Evolutionary conservation across 306 rosid species (phyloP).

Genomic region (Abrus pulchellus): DNA sequence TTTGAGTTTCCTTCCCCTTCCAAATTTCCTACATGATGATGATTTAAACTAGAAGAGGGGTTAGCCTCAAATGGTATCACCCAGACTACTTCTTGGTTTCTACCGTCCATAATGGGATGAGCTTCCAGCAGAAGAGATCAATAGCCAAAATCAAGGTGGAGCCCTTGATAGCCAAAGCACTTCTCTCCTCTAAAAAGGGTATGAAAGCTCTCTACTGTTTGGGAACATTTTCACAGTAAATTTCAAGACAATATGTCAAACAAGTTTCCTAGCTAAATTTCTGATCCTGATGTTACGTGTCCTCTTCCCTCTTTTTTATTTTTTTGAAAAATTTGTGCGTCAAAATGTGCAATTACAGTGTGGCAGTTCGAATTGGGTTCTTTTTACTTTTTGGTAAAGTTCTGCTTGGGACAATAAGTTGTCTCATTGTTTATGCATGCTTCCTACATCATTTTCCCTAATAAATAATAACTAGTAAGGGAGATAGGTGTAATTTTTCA

Average conservation of each 20-base stretch:
- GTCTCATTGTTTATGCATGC: background rate
- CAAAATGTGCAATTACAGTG: background rate
- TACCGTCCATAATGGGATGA: background rate
- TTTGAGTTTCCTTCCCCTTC: background rate
- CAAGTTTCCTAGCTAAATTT: conserved; percentile 87
- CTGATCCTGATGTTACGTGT: conserved; percentile 69
- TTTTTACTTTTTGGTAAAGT: background rate
- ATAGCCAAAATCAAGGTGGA: conserved; percentile 53
- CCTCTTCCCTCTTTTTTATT: background rate
- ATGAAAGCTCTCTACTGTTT: conserved; percentile 81
- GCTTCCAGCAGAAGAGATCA: background rate
- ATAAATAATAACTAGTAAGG: background rate
- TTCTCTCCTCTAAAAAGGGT: conserved; percentile 93
- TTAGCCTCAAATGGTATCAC: background rate
- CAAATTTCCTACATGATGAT: background rate
- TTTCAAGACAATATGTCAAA: conserved; percentile 79
- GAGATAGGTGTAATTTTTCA: background rate
- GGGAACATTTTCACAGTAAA: conserved; percentile 87
- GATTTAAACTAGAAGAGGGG: background rate
- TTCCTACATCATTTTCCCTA: background rate
- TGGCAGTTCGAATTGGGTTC: background rate
- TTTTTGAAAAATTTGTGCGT: background rate
- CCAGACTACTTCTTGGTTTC: background rate
- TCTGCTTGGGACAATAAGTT: background rate
- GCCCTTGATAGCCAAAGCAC: conserved; percentile 83